Conservation (phyloP, 106 monocot species). For the Dioscorea alata region DNA sequence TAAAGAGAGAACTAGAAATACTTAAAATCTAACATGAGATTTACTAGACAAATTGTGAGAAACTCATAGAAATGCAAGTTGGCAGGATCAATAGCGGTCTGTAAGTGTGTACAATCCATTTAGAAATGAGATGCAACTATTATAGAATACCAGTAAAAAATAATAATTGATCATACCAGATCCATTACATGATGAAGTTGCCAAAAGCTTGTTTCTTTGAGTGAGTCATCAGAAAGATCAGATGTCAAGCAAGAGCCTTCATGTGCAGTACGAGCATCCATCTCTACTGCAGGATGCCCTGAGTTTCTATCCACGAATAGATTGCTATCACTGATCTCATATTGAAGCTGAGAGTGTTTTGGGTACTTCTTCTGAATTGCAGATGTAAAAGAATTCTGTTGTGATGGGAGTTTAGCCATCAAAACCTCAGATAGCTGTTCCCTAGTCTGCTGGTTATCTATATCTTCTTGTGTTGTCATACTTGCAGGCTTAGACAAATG, state of each 20-base stretch:
- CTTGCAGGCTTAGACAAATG: constrained; percentile 6
- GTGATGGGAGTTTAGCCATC: constrained; percentile 3
- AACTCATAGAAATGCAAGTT: too few species aligned
- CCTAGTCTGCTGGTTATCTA: constrained; percentile 6
- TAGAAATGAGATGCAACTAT: not conserved
- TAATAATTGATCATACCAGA: constrained; percentile 33
- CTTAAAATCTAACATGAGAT: too few species aligned
- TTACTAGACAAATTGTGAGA: too few species aligned
- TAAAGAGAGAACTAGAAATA: too few species aligned
- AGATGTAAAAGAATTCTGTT: constrained; percentile 4
- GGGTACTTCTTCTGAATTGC: constrained; percentile 13
- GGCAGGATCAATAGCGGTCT: not conserved
- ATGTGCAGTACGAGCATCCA: constrained; percentile 10
- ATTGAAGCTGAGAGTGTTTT: constrained; percentile 3
- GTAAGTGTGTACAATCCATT: not conserved
- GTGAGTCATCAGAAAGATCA: constrained; percentile 22
- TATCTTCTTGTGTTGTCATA: constrained; percentile 16
- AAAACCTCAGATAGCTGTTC: constrained; percentile 1
- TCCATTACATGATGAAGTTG: constrained; percentile 51
- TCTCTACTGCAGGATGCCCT: constrained; percentile 5
- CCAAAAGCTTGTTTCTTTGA: constrained; percentile 36
- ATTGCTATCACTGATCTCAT: constrained; percentile 5
- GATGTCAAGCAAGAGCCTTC: constrained; percentile 23
- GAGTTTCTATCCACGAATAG: not conserved
- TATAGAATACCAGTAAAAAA: too few species aligned